Evolutionary conservation across 768 basidiomycete genomes (phyloP).

Genomic region (Russula abietina): DNA sequence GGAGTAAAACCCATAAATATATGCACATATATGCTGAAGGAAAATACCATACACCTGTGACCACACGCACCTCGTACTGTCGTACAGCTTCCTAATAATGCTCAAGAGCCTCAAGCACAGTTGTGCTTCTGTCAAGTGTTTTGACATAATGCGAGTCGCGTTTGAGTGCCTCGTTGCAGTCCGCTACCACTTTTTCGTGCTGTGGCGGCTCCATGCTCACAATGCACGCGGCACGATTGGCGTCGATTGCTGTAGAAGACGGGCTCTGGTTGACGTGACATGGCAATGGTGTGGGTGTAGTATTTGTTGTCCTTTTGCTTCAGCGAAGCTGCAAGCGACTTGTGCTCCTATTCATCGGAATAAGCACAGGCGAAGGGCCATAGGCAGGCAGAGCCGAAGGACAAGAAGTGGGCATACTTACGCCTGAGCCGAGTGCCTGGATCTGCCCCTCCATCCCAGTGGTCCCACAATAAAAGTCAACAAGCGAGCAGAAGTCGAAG

Average conservation of each 20-base stretch:
- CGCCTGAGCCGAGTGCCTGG: constrained; percentile 53
- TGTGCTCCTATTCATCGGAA: constrained; percentile 48
- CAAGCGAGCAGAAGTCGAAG: constrained; percentile 6
- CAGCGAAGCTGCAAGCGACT: constrained; percentile 52
- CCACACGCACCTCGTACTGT: constrained; percentile 54
- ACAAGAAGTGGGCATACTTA: constrained; percentile 22
- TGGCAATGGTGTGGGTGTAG: constrained; percentile 70
- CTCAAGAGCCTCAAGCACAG: constrained; percentile 72
- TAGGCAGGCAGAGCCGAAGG: not conserved
- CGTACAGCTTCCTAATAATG: constrained; percentile 71
- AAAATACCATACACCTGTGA: no score
- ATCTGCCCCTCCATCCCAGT: constrained; percentile 50
- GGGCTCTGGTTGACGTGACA: constrained; percentile 75
- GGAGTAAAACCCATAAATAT: no score
- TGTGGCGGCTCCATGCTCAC: constrained; percentile 86
- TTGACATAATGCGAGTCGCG: constrained; percentile 85
- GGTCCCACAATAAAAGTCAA: constrained; percentile 30
- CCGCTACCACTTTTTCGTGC: constrained; percentile 72
- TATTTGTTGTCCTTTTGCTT: constrained; percentile 66
- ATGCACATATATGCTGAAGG: no score
- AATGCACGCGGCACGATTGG: constrained; percentile 95
- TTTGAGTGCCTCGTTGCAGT: constrained; percentile 84
- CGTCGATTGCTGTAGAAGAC: constrained; percentile 98
- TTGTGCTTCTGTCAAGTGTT: constrained; percentile 83
- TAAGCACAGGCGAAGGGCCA: not conserved